Base-by-base conservation (phyloP, 2,329 filamentous ascomycete genomes). In the Fusarium staphyleae region DNA sequence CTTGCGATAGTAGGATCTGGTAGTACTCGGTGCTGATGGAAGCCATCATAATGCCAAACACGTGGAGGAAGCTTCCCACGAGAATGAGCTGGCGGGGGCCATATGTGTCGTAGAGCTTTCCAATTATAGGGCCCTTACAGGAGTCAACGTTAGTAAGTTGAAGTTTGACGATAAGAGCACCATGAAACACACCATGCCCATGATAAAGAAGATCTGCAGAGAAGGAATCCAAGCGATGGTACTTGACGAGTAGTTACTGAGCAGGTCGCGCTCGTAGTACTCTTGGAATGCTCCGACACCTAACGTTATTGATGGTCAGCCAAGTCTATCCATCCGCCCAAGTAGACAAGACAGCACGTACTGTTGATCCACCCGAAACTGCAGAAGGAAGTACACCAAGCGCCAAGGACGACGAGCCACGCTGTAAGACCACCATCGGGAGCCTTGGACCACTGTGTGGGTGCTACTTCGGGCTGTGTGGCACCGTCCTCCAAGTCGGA, bases 31-130 rank as follows among this genome's bases (percentile, higher is more conserved):
- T 71, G n/a, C 66, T 64, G 7, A 88, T 69, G 7, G 77, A 81
- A 0, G 82, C 77, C 83, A 87, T 86, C 82, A 88, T 87, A 5
- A 88, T 65, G 2, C 82, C 81, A 48, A 87, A 81, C 13, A 87
- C 79, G 48, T 86, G 81, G 28, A 85, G 66, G 45, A 86, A 70
- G 0, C 76, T 79, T 13, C 84, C 84, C 11, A 68, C 66, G 1
- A 84, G 28, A 2, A 87, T 67, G 0, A 89, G 71, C 39, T 74
- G 78, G 22, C 80, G 78, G 0, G 87, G 84, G 0, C 87, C 87
- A 50, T 84, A 82, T 49, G 76, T 81, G 63, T 90, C 88, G 60
- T 81, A 88, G 0, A 87, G 51, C 26, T 77, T 80, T 2, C 87
- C 87, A n/a, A 86, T 78, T 7, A 89, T 64, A 0, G 85, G 84